Evolutionary conservation across 2,329 filamentous ascomycete genomes (phyloP).

Genomic region (Exophiala oligosperma): DNA sequence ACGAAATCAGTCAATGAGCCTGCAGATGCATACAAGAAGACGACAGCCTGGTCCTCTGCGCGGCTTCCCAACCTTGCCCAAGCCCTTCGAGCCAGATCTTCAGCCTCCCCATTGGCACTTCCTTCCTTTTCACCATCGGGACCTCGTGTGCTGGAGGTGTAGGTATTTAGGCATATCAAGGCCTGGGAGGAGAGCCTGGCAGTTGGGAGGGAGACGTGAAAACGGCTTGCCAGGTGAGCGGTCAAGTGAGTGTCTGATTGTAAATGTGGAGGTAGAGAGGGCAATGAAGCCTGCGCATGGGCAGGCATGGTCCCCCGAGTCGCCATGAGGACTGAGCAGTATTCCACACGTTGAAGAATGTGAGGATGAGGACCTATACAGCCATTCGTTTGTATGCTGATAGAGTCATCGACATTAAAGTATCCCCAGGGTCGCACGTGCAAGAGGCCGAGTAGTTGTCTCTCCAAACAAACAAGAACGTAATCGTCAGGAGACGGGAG

Average conservation of each 20-base stretch:
- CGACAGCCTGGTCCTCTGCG: constrained; percentile 87
- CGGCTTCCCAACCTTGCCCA: constrained; percentile 82
- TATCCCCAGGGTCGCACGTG: background rate
- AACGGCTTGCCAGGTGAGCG: constrained; percentile 57
- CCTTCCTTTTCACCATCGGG: constrained; percentile 89
- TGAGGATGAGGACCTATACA: background rate
- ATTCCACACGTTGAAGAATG: background rate
- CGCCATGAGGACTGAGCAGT: constrained; percentile 37
- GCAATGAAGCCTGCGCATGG: constrained; percentile 79
- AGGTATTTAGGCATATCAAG: constrained; percentile 90
- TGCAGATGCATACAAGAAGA: constrained; percentile 75
- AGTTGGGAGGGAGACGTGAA: constrained; percentile 86
- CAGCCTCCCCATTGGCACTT: constrained; percentile 86
- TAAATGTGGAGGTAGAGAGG: constrained; percentile 74
- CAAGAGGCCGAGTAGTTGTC: background rate
- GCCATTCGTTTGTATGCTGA: background rate
- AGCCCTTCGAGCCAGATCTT: constrained; percentile 85
- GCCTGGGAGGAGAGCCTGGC: constrained; percentile 88
- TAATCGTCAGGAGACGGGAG: background rate
- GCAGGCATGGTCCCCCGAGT: constrained; percentile 52
- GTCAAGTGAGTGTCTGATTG: constrained; percentile 55
- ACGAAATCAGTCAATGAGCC: background rate
- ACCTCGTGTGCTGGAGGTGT: constrained; percentile 83
- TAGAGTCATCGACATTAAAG: background rate
- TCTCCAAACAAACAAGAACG: background rate